Evolutionary conservation across 441 rosid species (phyloP).

Genomic region (Euphorbia corollata): DNA sequence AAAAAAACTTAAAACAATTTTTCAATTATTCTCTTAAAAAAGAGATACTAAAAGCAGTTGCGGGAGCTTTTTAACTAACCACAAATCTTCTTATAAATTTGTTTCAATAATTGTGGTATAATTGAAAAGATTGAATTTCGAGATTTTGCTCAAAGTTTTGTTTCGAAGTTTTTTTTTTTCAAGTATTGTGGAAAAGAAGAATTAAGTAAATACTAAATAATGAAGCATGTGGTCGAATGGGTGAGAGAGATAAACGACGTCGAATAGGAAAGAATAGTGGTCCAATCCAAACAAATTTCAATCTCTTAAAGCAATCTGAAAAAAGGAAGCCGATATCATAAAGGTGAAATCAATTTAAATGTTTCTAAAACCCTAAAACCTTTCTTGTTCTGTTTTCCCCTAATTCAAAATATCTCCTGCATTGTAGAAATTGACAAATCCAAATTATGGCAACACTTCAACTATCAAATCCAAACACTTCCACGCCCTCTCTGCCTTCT

Average conservation of each 20-base stretch:
- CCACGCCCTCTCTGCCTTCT: slow-evolving; percentile 32
- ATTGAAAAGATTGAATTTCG: too few relatives aligned
- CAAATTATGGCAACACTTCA: slow-evolving; percentile 51
- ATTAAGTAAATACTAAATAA: too few relatives aligned
- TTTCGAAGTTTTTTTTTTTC: too few relatives aligned
- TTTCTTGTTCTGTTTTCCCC: background rate
- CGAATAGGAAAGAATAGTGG: background rate
- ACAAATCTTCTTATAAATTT: too few relatives aligned
- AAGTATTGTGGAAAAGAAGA: too few relatives aligned
- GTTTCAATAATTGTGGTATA: too few relatives aligned
- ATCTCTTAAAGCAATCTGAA: background rate
- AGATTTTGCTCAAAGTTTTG: too few relatives aligned
- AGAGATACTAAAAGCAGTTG: too few relatives aligned
- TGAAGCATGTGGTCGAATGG: background rate
- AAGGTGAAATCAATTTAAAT: background rate
- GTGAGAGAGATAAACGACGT: background rate
- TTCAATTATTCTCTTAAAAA: too few relatives aligned
- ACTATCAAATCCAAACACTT: slow-evolving; percentile 40
- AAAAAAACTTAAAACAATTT: too few relatives aligned
- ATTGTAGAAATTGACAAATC: background rate
- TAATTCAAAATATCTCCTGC: background rate
- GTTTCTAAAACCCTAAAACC: slow-evolving; percentile 12
- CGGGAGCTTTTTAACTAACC: too few relatives aligned
- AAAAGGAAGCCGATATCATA: background rate
- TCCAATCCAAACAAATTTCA: background rate